Percentiles rank a stretch among this genome's conserved stretches.
Evolutionary conservation across 805 yeast genomes (phyloP).

Genomic region (Candida lessepsii): DNA sequence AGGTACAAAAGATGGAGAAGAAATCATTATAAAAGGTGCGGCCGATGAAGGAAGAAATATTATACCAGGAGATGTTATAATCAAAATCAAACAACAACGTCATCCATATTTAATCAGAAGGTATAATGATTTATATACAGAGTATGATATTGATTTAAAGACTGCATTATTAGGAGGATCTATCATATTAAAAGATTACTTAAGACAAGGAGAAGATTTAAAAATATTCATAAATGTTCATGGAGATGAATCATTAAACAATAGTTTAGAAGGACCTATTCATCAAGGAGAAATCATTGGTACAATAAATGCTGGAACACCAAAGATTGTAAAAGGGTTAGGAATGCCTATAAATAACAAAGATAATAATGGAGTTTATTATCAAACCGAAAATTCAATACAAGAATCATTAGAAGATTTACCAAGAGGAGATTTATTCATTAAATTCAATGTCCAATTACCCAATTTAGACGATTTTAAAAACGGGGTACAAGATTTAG

Average conservation of each 20-base stretch:
- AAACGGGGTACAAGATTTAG: constrained; percentile 21
- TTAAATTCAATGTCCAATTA: constrained; percentile 37
- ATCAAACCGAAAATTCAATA: constrained; percentile 18
- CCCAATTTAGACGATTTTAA: constrained; percentile 31
- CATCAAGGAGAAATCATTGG: constrained; percentile 51
- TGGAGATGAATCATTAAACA: constrained; percentile 20
- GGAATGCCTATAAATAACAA: constrained; percentile 60
- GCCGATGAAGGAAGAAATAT: constrained; percentile 63
- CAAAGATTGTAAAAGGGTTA: constrained; percentile 47
- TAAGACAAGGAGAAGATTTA: constrained; percentile 31
- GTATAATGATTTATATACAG: constrained; percentile 44
- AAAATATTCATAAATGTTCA: constrained; percentile 35
- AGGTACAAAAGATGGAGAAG: constrained; percentile 55
- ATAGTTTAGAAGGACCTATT: constrained; percentile 18
- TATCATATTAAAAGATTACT: constrained; percentile 32
- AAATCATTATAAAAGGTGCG: constrained; percentile 52
- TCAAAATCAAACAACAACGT: constrained; percentile 46
- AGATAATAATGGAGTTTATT: constrained; percentile 24
- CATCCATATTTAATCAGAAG: constrained; percentile 42
- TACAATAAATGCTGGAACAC: constrained; percentile 46
- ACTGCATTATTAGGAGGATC: constrained; percentile 62
- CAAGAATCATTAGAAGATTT: constrained; percentile 16
- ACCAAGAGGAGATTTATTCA: constrained; percentile 36
- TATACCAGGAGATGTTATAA: constrained; percentile 66
- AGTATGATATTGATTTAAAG: constrained; percentile 46